Base-by-base conservation (phyloP, 2,329 filamentous ascomycete genomes). In the Bipolaris victoriae region DNA sequence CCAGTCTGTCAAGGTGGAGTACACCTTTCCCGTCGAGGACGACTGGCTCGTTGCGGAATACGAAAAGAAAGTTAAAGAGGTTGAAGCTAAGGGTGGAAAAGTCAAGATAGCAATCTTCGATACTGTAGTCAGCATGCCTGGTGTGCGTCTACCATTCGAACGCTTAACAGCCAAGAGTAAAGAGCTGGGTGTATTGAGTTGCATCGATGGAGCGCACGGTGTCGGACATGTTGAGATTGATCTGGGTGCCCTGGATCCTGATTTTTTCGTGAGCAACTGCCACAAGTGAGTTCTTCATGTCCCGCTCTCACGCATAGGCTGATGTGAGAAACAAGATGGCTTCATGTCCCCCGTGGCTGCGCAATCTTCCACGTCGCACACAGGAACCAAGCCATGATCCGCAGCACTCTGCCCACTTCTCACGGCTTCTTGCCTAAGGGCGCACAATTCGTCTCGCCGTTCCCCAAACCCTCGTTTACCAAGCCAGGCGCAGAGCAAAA, bases 211-310 rank as follows among this genome's bases (percentile, higher is more conserved):
- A 15, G 94, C 94, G 0, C 94, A 98, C 76, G 89, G 89, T 1
- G 79, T 96, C 22, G 94, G 94, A 1, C 89, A 95, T 76, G 82
- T 97, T 7, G 81, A 84, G 1, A 75, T 97, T 7, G 85, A 96
- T 74, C 77, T 97, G 13, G 62, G 72, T 0, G 74, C 77, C 3
- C 78, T 92, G 2, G 85, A 92, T 61, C 88, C 92, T 0, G 93
- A 97, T 75, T 97, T 96, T 78, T 91, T 96, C 70, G 84, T 94
- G 13, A 89, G 84, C 53, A 97, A 97, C 74, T 91, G 88, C 22
- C 72, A 74, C 51, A 75, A 74, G 69, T 73, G 49, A 45, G 67
- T 15, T 24, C 16, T 35, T 20, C 15, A 16, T 18, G 41, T 29
- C 9, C 13, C 20, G 2, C 40, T 33, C 5, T n/a, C 7, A 2